Percentiles rank a stretch among this genome's conserved stretches.
Conservation (phyloP, 2,329 filamentous ascomycete genomes). For the Graphilbum sp. region DNA sequence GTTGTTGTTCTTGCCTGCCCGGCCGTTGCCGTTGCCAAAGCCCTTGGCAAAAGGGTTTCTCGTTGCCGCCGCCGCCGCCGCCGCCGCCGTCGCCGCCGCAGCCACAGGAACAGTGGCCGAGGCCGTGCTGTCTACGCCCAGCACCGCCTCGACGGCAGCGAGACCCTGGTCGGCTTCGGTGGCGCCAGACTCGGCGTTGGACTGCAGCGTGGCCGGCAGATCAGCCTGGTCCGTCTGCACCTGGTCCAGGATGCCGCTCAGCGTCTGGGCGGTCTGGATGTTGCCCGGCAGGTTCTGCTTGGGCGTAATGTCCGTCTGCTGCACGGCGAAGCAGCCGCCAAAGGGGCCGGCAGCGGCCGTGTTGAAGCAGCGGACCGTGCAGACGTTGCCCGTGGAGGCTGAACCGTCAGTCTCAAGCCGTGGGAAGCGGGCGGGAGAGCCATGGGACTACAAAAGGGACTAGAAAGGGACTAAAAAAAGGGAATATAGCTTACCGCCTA, state of each 20-base stretch:
- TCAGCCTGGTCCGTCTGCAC: slow-evolving; percentile 33
- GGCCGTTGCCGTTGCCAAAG: neutral
- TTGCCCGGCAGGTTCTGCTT: slow-evolving; percentile 25
- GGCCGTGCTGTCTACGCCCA: slow-evolving; percentile 9
- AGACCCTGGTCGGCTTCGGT: slow-evolving; percentile 15
- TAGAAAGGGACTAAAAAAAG: neutral
- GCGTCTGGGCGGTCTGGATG: slow-evolving; percentile 28
- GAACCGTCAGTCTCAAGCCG: too few relatives aligned
- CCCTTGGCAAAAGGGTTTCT: neutral
- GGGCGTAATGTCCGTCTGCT: slow-evolving; percentile 30
- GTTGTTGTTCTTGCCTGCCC: neutral
- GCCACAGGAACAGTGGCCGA: slow-evolving; percentile 8
- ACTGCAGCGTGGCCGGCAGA: slow-evolving; percentile 29
- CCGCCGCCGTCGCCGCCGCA: neutral
- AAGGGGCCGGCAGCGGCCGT: slow-evolving; percentile 28
- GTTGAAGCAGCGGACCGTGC: slow-evolving; percentile 44
- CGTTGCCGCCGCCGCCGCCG: neutral
- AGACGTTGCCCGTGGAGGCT: slow-evolving; percentile 39
- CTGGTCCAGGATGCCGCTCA: slow-evolving; percentile 29
- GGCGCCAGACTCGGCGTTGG: slow-evolving; percentile 22
- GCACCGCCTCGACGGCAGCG: slow-evolving; percentile 17
- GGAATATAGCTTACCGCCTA: slow-evolving; percentile 28
- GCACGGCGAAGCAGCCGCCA: slow-evolving; percentile 35
- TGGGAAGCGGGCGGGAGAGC: too few relatives aligned
- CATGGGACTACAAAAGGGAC: too few relatives aligned